Base-by-base conservation (phyloP, 768 basidiomycete species). In the Collybiopsis confluens region DNA sequence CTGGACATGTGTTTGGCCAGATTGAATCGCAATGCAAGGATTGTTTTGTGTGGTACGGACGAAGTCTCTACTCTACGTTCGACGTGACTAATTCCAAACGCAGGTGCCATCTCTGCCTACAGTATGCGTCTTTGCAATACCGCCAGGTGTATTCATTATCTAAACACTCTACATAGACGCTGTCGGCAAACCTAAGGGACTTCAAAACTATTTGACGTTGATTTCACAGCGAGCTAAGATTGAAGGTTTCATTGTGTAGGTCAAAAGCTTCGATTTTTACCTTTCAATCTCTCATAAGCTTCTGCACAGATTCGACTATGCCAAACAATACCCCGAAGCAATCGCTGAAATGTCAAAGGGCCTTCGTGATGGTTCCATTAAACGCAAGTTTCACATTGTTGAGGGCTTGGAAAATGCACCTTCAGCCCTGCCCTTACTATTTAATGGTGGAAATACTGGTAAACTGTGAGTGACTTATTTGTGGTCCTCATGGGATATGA, bases 41-140 rank as follows among this genome's bases (percentile, higher is more conserved):
- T 97, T 54, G 81, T 81, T 13, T 67, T 93, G 18, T 96, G 93
- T 60, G 95, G 93, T 88, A 55, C 42, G 83, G 66, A 33, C 16
- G 26, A 9, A 47, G 20, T 21, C 15, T 33, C 1, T 24, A 2
- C 5, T n/a, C 10, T 1, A 23, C 44, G 42, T 21, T n/a, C 38
- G 35, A 44, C 36, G 49, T 30, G 35, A 18, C 23, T 18, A 28
- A 20, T 5, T 20, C 35, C 33, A 40, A 18, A 44, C 56, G 42
- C 58, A 89, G 87, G 89, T 52, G 90, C 89, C 28, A 95, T 97
- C 58, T 90, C 92, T 40, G 79, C 80, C 24, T 95, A 93, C 64
- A 91, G 87, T 88, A 57, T 52, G 47, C 35, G 20, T 13, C 9
- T 67, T 9, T 20, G 4, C 33, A 40, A 46, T 36, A 21, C n/a